Percentiles rank a stretch among this genome's conserved stretches.
Conservation (phyloP, 805 yeast species). For the Maudiozyma serrabonitensis region DNA sequence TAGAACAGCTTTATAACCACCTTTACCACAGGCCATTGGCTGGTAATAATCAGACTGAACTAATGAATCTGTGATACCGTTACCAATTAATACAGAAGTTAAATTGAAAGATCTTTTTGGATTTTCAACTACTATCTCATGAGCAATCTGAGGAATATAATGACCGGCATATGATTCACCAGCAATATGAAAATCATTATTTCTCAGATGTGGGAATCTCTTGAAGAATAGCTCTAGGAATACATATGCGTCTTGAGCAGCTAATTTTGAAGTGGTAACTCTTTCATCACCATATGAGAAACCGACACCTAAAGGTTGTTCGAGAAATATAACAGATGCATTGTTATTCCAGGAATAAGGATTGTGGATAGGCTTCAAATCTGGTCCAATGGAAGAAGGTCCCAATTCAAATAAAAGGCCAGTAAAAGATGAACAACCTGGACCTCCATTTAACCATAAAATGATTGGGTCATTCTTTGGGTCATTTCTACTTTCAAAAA, state of each 20-base stretch:
- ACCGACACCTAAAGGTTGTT: slow-evolving; percentile 92
- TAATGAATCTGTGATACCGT: slow-evolving; percentile 82
- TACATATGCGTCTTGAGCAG: slow-evolving; percentile 79
- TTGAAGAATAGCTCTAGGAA: slow-evolving; percentile 77
- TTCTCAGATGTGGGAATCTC: slow-evolving; percentile 63
- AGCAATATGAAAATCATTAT: slow-evolving; percentile 60
- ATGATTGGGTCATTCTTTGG: slow-evolving; percentile 80
- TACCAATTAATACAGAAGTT: slow-evolving; percentile 79
- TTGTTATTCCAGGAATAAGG: slow-evolving; percentile 86
- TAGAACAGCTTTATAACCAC: slow-evolving; percentile 72
- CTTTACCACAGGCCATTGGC: slow-evolving; percentile 91
- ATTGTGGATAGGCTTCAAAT: slow-evolving; percentile 61
- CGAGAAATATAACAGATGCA: slow-evolving; percentile 84
- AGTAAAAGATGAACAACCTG: slow-evolving; percentile 88
- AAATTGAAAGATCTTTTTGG: slow-evolving; percentile 52
- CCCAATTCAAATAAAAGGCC: slow-evolving; percentile 90
- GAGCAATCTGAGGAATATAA: slow-evolving; percentile 63
- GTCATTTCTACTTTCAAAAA: slow-evolving; percentile 83
- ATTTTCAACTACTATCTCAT: slow-evolving; percentile 36
- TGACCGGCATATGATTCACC: slow-evolving; percentile 85
- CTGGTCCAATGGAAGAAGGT: slow-evolving; percentile 62
- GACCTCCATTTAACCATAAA: slow-evolving; percentile 90
- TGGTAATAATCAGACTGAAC: slow-evolving; percentile 70
- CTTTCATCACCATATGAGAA: slow-evolving; percentile 64
- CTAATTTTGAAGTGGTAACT: slow-evolving; percentile 65